Evolutionary conservation across 148 eudicot species (phyloP), one percentile per base, ranked within the genome.

Genomic region (Amaranthus cruentus): DNA sequence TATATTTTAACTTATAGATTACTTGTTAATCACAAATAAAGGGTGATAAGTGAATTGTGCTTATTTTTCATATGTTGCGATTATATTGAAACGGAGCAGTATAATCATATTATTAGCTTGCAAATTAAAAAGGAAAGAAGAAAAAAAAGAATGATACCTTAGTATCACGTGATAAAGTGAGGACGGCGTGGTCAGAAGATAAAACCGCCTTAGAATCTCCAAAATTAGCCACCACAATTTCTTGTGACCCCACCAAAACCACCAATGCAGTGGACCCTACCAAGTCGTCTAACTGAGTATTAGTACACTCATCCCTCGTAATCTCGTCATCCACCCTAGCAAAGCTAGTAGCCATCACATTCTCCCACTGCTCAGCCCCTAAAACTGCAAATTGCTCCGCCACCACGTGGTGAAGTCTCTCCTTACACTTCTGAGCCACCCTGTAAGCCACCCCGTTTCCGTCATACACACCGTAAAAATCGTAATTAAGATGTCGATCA

Each of bases 191-290:
- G 7, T 72, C 82, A 21, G 80, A 71, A 7, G 47, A 70, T 48
- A 81, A 62, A 10, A 81, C 76, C 64, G 69, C 87, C 74, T 83
- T 85, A 38, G 82, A 85, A 60, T 82, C 76, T 1, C 85, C 85
- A 65, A 83, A 80, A 13, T 85, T 85, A 3, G 83, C 85, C 71
- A 80, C 85, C 57, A 80, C 83, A 18, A 85, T 60, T 76, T 65
- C 88, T 62, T 85, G 78, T 42, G 59, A 58, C 10, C 85, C 81
- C 54, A 80, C 73, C 70, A 82, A 49, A 68, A 78, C 88, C 76
- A 82, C 88, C 71, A 78, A 68, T 38, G 88, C 88, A 18, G 83
- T 80, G 8, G 85, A 72, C 18, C 83, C 85, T 55, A 73, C 47
- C 72, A 71, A 38, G 51, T 0, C 38, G 38, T 28, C 38, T 28